phyloP scores from a whole-genome alignment of 495 filamentous ascomycete genomes.

The Tuber melanosporum region DNA sequence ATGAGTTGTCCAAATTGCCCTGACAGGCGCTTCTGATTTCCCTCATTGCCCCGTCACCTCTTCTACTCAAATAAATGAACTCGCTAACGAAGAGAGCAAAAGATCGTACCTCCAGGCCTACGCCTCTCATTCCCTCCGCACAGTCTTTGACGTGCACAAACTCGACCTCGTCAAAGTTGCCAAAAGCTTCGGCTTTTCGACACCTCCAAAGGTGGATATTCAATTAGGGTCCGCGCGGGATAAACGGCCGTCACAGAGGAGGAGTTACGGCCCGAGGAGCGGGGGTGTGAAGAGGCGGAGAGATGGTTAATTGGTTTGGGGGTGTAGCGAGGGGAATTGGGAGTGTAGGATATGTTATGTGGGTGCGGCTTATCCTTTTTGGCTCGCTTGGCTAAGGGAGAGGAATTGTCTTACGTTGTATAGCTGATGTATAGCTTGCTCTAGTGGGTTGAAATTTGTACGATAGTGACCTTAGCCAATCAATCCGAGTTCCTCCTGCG shows the following conservation, averaged over 20 bases:
- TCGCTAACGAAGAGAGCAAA: neutral
- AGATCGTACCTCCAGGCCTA: slow-evolving; percentile 90
- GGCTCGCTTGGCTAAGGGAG: neutral
- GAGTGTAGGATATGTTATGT: neutral
- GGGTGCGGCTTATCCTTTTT: neutral
- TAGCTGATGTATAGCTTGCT: neutral
- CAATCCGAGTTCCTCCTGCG: neutral
- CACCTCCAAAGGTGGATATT: slow-evolving; percentile 88
- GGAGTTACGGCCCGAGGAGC: slow-evolving; percentile 59
- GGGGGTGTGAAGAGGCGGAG: slow-evolving; percentile 1
- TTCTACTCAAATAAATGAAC: neutral
- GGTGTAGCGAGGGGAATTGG: neutral
- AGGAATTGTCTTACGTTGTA: neutral
- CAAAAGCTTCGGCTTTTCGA: slow-evolving; percentile 83
- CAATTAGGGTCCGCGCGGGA: slow-evolving; percentile 72
- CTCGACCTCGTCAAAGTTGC: slow-evolving; percentile 89
- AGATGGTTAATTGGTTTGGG: slow-evolving; percentile 4
- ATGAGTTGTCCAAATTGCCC: slow-evolving; percentile 9
- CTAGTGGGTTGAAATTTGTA: neutral
- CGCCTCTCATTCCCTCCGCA: slow-evolving; percentile 79
- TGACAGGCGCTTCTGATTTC: neutral
- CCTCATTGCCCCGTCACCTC: neutral
- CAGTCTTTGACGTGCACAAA: slow-evolving; percentile 89
- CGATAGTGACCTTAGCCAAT: neutral
- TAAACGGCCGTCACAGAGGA: slow-evolving; percentile 70